Percentiles rank a stretch among this genome's conserved stretches.
phyloP scores from a whole-genome alignment of 2,329 filamentous ascomycete genomes.

The Sporothrix pallida region DNA sequence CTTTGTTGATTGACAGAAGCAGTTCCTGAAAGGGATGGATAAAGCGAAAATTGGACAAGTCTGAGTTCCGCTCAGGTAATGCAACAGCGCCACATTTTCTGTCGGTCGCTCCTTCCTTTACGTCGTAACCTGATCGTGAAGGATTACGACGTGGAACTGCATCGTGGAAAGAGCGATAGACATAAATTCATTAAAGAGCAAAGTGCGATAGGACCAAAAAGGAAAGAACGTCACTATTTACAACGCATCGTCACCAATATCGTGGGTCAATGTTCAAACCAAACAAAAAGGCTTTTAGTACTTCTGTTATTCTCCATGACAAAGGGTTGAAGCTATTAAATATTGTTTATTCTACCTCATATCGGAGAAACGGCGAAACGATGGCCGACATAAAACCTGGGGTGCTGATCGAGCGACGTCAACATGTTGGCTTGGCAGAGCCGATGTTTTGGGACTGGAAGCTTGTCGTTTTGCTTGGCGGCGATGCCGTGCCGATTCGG shows the following conservation, averaged over 20 bases:
- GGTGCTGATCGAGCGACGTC: neutral
- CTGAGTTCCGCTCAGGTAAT: neutral
- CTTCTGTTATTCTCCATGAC: no score
- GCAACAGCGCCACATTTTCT: neutral
- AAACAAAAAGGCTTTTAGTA: no score
- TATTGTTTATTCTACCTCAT: no score
- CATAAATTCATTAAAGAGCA: no score
- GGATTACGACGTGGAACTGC: neutral
- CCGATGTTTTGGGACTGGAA: neutral
- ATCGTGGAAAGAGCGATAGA: no score
- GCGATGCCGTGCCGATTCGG: neutral
- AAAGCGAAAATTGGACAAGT: neutral
- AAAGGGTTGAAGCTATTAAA: no score
- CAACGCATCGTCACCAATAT: no score
- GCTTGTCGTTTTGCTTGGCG: neutral
- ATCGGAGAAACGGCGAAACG: neutral
- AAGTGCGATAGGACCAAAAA: no score
- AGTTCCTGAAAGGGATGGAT: neutral
- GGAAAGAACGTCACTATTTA: no score
- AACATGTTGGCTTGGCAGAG: slow-evolving; percentile 13
- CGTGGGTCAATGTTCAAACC: no score
- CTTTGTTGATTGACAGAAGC: neutral
- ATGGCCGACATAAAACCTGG: neutral
- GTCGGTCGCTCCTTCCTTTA: neutral
- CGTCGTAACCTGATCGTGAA: neutral